Percentiles rank a stretch among this genome's conserved stretches.
These are phyloP conservation scores for Aeminium ludgeri DNA, from an alignment of 495 filamentous ascomycete genomes.

Conservation along the genomic window DNA sequence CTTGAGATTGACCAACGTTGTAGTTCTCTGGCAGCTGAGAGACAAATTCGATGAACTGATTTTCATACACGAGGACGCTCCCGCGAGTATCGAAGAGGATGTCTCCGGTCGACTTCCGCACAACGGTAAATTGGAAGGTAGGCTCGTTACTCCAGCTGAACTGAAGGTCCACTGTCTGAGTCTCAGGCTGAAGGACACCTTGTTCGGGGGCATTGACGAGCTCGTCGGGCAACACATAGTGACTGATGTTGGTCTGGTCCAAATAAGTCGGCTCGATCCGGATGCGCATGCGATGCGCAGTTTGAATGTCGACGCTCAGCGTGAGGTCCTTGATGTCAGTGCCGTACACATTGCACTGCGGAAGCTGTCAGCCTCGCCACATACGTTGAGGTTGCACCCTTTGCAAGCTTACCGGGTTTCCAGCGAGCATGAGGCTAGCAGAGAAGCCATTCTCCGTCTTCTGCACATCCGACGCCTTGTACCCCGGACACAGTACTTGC, in stretches of 20 bases:
- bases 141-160: slow-evolving; percentile 36
- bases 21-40: slow-evolving; percentile 40
- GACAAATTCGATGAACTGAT: slow-evolving; percentile 49
- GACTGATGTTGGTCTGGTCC: slow-evolving; percentile 51
- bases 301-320: slow-evolving; percentile 38
- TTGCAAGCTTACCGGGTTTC: slow-evolving; percentile 34
- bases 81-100: slow-evolving; percentile 40
- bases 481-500: slow-evolving; percentile 51
- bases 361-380: neutral
- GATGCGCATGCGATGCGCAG: slow-evolving; percentile 53
- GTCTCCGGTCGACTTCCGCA: slow-evolving; percentile 38
- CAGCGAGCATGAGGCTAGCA: slow-evolving; percentile 38
- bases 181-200: slow-evolving; percentile 21
- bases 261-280: slow-evolving; percentile 43
- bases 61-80: slow-evolving; percentile 40
- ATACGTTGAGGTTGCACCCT: slow-evolving; percentile 18
- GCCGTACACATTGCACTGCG: slow-evolving; percentile 28
- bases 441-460: slow-evolving; percentile 32
- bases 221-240: slow-evolving; percentile 58
- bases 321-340: slow-evolving; percentile 42
- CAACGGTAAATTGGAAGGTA: slow-evolving; percentile 42
- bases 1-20: slow-evolving; percentile 26
- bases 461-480: slow-evolving; percentile 36
- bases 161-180: slow-evolving; percentile 33
- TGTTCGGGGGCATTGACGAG: slow-evolving; percentile 42